A percentile compares a stretch with the other conserved stretches of the same genome.
These are phyloP conservation scores for Penstemon davidsonii DNA, from an alignment of 257 asterid species.

Conservation along the genomic window DNA sequence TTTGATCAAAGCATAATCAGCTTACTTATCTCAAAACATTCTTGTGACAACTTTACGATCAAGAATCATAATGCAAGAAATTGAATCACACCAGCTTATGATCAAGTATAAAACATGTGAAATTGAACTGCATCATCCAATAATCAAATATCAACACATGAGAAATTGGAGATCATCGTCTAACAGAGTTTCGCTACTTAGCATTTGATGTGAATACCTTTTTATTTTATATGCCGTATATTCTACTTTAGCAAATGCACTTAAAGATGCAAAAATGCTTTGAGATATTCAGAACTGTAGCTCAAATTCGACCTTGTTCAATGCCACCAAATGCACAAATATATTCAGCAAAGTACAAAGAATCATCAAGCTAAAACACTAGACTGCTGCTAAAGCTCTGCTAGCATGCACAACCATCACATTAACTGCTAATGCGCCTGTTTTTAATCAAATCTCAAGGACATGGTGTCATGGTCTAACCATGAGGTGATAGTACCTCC, in stretches of 20 bases:
- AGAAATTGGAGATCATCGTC: constrained; percentile 6
- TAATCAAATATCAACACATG: background rate
- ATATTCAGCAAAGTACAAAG: background rate
- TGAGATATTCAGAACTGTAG: background rate
- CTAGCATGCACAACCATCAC: background rate
- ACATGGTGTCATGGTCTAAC: too few species aligned
- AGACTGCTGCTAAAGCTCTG: constrained; percentile 2
- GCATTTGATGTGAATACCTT: background rate
- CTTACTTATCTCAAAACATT: background rate
- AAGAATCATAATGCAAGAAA: too few species aligned
- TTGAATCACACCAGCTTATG: too few species aligned
- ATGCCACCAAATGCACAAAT: constrained; percentile 16
- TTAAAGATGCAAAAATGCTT: background rate
- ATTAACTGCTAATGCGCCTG: background rate
- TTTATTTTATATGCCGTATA: background rate
- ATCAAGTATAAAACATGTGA: too few species aligned
- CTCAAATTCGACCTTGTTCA: constrained; percentile 11
- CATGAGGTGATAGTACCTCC: constrained; percentile 48
- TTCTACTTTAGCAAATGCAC: background rate
- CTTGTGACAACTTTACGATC: background rate
- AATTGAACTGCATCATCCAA: too few species aligned
- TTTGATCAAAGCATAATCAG: constrained; percentile 10
- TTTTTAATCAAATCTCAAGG: background rate
- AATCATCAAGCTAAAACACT: constrained; percentile 15
- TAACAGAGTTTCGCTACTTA: background rate